Conservation (phyloP, 352 stramenopile genomes). For the Phytopythium ostracodes region DNA sequence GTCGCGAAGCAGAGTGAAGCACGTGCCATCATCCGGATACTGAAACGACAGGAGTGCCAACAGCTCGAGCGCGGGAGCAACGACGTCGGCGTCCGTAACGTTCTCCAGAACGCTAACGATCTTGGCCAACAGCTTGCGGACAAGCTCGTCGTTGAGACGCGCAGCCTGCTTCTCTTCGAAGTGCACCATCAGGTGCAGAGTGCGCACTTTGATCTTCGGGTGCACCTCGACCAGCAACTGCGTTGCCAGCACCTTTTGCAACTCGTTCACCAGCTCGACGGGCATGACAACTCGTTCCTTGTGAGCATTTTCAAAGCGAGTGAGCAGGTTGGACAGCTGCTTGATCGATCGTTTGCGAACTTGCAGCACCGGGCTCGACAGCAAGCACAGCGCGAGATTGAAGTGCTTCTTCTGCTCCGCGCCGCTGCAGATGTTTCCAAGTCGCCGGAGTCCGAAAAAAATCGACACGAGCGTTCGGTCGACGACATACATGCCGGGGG, state of each 20-base stretch:
- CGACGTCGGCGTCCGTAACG: conserved; percentile 45
- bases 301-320: background rate
- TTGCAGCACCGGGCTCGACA: conserved; percentile 39
- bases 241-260: conserved; percentile 35
- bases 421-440: conserved; percentile 9
- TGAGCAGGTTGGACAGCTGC: conserved; percentile 33
- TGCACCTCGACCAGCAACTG: conserved; percentile 63
- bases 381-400: conserved; percentile 15
- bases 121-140: conserved; percentile 17
- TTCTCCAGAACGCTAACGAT: conserved; percentile 24
- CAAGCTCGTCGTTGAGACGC: conserved; percentile 8
- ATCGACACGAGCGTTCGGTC: conserved; percentile 48
- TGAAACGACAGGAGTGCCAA: conserved; percentile 38
- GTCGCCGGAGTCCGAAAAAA: conserved; percentile 30
- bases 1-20: conserved; percentile 22
- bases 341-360: conserved; percentile 61
- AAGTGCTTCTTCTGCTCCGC: conserved; percentile 7
- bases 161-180: conserved; percentile 24
- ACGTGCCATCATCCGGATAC: conserved; percentile 5
- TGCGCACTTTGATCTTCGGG: conserved; percentile 53
- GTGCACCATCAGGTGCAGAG: conserved; percentile 46
- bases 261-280: conserved; percentile 10
- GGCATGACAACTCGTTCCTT: conserved; percentile 8
- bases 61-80: conserved; percentile 56
- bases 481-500: conserved; percentile 37